Base-by-base conservation (phyloP, 176 grass and related monocot species). In the Carex cristatella region DNA sequence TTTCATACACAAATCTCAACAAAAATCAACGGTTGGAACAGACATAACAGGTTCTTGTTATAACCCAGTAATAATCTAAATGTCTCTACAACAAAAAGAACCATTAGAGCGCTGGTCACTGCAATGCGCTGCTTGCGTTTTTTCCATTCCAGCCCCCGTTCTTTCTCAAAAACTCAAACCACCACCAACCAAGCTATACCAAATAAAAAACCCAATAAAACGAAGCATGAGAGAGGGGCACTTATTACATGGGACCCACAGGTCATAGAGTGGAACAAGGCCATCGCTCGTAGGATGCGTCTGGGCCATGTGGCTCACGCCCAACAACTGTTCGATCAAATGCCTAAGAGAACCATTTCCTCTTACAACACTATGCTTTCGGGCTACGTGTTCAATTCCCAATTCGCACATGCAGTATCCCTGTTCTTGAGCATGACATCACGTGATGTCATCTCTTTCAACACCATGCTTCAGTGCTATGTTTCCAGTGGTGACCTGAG, bases 311-410 rank as follows among this genome's bases (percentile, higher is more conserved):
- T 92, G 19, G 60, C 31, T 1, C 82, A 79, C 37, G 96, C 93
- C n/a, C 89, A 88, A 79, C 74, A 86, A 35, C 85, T 98, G 66
- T 98, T 98, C 71, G 69, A 80, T 59, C 64, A 79, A 67, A 98
- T 95, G 96, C 81, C 93, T 6, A 54, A 76, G 53, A 88, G 91
- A 62, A 92, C 86, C 71, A 89, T 87, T 79, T 94, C 91, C 83
- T 93, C 93, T 76, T 98, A 90, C 89, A 98, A 95, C 77, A 86
- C 91, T 87, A 95, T 95, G 93, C 89, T 98, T 46, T 88, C 89
- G 9, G 96, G 96, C 0, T 98, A 98, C 83, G 54, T 94, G 61
- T 48, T 83, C 69, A 98, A 98, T 66, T 87, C 88, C 49, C 88
- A 81, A 11, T 91, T 90, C 66, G 71, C 89, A 10, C 75, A 84